Evolutionary conservation across 1,284 basidiomycete species (phyloP).

Genomic region (Cutaneotrichosporon sp.): DNA sequence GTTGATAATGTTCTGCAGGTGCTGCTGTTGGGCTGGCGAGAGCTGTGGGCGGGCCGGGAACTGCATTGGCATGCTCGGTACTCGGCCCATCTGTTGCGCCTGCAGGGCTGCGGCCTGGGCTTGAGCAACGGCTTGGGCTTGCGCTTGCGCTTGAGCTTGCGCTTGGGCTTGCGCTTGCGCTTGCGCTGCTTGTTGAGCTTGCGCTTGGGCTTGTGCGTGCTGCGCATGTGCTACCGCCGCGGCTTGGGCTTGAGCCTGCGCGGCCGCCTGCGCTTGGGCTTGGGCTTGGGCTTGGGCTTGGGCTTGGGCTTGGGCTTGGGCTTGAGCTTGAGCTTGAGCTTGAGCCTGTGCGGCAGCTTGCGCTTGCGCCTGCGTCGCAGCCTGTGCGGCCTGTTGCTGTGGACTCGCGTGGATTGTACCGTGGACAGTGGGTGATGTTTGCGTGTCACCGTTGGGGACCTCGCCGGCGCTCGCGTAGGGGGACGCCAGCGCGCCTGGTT

Average conservation of each 20-base stretch:
- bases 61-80: conserved; percentile 27
- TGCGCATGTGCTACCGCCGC: conserved; percentile 14
- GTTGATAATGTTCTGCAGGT: conserved; percentile 37
- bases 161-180: conserved; percentile 17
- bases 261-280: conserved; percentile 7
- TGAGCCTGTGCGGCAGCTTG: conserved; percentile 22
- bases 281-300: conserved; percentile 12
- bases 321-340: conserved; percentile 14
- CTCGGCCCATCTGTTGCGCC: conserved; percentile 27
- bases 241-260: conserved; percentile 22
- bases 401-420: conserved; percentile 25
- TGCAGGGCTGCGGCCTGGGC: conserved; percentile 25
- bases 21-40: conserved; percentile 23
- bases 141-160: conserved; percentile 16
- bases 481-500: conserved; percentile 31
- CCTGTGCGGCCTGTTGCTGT: conserved; percentile 26
- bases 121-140: conserved; percentile 21
- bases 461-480: conserved; percentile 28
- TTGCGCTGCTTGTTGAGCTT: conserved; percentile 18
- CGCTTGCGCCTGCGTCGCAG: conserved; percentile 30
- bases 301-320: conserved; percentile 17
- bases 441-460: conserved; percentile 28
- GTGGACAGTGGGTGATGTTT: conserved; percentile 7
- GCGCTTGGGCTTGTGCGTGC: conserved; percentile 9
- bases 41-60: conserved; percentile 30